These are phyloP conservation scores for Ottelia alismoides DNA, from an alignment of 106 monocot species.

Conservation along the genomic window DNA sequence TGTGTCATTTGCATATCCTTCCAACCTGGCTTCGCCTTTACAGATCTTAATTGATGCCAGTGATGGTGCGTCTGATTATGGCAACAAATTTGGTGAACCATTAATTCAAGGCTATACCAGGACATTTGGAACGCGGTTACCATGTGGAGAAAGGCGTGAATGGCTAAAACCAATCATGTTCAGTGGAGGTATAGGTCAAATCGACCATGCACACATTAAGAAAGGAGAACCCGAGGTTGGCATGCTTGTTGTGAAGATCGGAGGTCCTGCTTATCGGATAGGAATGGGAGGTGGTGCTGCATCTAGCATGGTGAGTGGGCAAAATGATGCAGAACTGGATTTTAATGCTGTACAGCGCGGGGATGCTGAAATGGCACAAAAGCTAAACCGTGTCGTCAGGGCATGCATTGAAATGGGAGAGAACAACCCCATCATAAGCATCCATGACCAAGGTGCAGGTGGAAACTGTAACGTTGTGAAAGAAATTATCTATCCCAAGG, in stretches of 20 bases:
- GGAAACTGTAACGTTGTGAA: slow-evolving; percentile 99
- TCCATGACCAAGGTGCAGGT: slow-evolving; percentile 97
- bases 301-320: slow-evolving; percentile 98
- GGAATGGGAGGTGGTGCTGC: slow-evolving; percentile 99
- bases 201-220: slow-evolving; percentile 65
- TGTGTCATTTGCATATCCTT: slow-evolving; percentile 54
- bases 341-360: slow-evolving; percentile 96
- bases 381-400: slow-evolving; percentile 83
- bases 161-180: slow-evolving; percentile 99
- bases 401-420: slow-evolving; percentile 88
- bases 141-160: slow-evolving; percentile 77
- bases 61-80: slow-evolving; percentile 94
- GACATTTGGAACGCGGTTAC: slow-evolving; percentile 72
- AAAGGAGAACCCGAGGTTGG: slow-evolving; percentile 79
- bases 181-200: slow-evolving; percentile 80
- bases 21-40: slow-evolving; percentile 70
- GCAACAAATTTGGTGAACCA: slow-evolving; percentile 97
- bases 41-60: slow-evolving; percentile 86
- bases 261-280: slow-evolving; percentile 94
- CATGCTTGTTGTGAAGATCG: slow-evolving; percentile 97
- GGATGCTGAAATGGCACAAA: slow-evolving; percentile 99
- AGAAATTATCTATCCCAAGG: slow-evolving; percentile 92
- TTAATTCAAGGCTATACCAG: slow-evolving; percentile 87
- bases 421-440: slow-evolving; percentile 80
- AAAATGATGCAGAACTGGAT: slow-evolving; percentile 93